These are phyloP conservation scores for Nakazawaea siamensis DNA, from an alignment of 805 yeast species.

Conservation along the genomic window DNA sequence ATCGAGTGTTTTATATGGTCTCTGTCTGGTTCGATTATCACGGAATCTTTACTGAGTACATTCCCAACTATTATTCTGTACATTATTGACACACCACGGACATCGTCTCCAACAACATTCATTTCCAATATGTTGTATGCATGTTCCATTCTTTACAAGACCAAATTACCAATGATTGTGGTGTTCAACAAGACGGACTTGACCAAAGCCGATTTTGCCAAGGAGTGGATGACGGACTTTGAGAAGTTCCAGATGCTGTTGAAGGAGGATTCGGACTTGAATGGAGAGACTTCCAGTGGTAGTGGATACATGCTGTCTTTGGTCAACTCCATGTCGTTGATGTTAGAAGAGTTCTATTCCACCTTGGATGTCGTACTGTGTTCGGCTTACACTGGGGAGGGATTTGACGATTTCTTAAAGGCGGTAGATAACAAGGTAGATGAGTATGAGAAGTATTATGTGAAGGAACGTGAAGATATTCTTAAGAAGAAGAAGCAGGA, in stretches of 20 bases:
- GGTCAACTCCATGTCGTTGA: conserved; percentile 89
- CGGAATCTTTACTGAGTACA: conserved; percentile 93
- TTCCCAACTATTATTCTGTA: conserved; percentile 96
- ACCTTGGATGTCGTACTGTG: conserved; percentile 90
- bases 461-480: conserved; percentile 79
- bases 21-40: conserved; percentile 93
- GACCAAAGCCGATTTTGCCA: conserved; percentile 75
- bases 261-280: conserved; percentile 55
- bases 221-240: conserved; percentile 96
- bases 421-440: conserved; percentile 81
- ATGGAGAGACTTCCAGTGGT: conserved; percentile 48
- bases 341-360: conserved; percentile 93
- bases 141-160: conserved; percentile 91
- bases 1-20: conserved; percentile 98
- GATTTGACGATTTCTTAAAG: conserved; percentile 83
- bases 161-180: conserved; percentile 92
- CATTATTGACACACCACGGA: conserved; percentile 93
- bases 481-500: conserved; percentile 67
- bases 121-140: conserved; percentile 98
- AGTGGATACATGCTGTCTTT: conserved; percentile 93
- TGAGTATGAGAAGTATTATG: conserved; percentile 79
- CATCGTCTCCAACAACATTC: conserved; percentile 90
- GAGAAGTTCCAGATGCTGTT: conserved; percentile 83
- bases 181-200: conserved; percentile 96
- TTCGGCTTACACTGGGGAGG: conserved; percentile 87